These are phyloP conservation scores for Lichtheimia ramosa DNA, from an alignment of 371 early-diverging fungal species.

Conservation along the genomic window DNA sequence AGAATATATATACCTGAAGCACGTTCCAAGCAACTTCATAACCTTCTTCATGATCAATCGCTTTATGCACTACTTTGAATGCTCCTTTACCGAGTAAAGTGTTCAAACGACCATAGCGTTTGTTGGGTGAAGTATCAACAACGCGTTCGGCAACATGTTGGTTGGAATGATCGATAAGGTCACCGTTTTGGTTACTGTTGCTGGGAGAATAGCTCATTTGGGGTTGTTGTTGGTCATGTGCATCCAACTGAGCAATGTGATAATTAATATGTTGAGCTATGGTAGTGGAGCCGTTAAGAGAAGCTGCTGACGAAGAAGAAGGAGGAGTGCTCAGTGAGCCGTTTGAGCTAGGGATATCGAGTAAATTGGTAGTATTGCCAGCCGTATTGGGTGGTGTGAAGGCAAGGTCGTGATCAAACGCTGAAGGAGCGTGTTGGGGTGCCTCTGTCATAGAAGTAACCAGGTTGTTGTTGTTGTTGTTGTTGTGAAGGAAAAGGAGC, in stretches of 20 bases:
- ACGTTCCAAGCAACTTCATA: slow-evolving; percentile 95
- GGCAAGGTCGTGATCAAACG: neutral
- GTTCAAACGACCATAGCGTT: slow-evolving; percentile 66
- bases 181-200: slow-evolving; percentile 6
- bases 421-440: neutral
- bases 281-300: slow-evolving; percentile 16
- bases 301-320: slow-evolving; percentile 3
- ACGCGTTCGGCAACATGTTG: slow-evolving; percentile 65
- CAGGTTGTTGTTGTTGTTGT: too few species aligned
- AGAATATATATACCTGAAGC: slow-evolving; percentile 46
- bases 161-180: slow-evolving; percentile 38
- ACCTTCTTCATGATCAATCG: slow-evolving; percentile 89
- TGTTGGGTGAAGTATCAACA: slow-evolving; percentile 69
- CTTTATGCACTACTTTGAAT: slow-evolving; percentile 91
- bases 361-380: neutral
- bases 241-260: slow-evolving; percentile 18
- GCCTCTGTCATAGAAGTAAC: neutral
- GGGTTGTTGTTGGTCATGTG: slow-evolving; percentile 16
- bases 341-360: slow-evolving; percentile 1
- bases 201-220: neutral
- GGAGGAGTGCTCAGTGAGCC: slow-evolving; percentile 3
- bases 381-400: neutral
- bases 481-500: too few species aligned
- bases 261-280: slow-evolving; percentile 23
- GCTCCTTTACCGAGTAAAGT: slow-evolving; percentile 72